Evolutionary conservation across 2,329 filamentous ascomycete genomes (phyloP).

Genomic region (Boeremia exigua): DNA sequence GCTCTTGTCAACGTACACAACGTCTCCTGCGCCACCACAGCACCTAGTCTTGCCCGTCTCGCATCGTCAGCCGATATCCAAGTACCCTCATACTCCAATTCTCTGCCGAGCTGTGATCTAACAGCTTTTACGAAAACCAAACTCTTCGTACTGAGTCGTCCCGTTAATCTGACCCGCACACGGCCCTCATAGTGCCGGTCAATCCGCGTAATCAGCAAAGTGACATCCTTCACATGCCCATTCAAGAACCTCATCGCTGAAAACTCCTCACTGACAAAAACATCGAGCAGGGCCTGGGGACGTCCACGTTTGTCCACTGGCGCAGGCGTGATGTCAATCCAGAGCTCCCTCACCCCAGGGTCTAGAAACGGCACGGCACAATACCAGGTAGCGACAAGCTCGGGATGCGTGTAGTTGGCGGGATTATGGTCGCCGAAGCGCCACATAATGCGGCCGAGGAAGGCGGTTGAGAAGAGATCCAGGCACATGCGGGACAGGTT

Average conservation of each 20-base stretch:
- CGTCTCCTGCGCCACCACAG: background rate
- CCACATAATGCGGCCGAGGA: background rate
- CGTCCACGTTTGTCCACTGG: background rate
- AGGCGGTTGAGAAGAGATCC: background rate
- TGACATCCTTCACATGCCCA: background rate
- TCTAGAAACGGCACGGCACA: background rate
- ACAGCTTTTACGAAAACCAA: background rate
- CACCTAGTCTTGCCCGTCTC: background rate
- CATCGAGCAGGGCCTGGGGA: background rate
- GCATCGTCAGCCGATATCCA: background rate
- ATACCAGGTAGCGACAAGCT: background rate
- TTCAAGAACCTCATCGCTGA: background rate
- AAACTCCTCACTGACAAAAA: background rate
- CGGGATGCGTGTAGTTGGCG: background rate
- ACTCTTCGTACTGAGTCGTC: conserved; percentile 2
- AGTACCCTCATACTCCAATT: background rate
- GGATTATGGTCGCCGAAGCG: background rate
- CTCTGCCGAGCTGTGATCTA: background rate
- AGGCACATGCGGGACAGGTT: conserved; percentile 1
- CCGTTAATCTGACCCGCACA: background rate
- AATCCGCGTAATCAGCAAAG: background rate
- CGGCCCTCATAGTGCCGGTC: background rate
- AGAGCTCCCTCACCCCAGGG: background rate
- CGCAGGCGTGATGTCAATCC: conserved; percentile 6
- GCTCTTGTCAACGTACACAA: background rate